These are phyloP conservation scores for Suaeda aralocaspica DNA, from an alignment of 148 eudicot genomes.

Conservation along the genomic window DNA sequence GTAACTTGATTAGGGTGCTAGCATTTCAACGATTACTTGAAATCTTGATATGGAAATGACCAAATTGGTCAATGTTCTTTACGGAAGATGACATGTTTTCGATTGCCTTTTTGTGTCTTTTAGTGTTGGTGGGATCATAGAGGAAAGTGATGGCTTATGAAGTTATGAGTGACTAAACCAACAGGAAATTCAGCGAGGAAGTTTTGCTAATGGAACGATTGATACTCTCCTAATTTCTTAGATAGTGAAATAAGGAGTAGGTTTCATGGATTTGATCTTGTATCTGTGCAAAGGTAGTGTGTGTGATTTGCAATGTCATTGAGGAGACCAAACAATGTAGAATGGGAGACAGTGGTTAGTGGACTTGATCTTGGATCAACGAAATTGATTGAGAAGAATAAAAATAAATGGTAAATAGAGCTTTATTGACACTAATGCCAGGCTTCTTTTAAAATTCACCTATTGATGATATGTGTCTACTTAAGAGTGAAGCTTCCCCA, in stretches of 20 bases:
- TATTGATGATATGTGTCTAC: too few species aligned
- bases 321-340: neutral
- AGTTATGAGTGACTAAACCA: neutral
- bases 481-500: too few species aligned
- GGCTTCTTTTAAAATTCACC: neutral
- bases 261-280: neutral
- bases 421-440: neutral
- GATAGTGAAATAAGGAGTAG: neutral
- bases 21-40: neutral
- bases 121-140: too few species aligned
- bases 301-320: neutral
- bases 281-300: neutral
- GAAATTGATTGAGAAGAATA: neutral
- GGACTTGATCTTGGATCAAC: constrained; percentile 1
- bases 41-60: neutral
- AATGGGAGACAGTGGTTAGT: neutral
- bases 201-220: too few species aligned
- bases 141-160: neutral
- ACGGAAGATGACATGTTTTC: too few species aligned
- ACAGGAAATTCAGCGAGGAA: neutral
- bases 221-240: neutral
- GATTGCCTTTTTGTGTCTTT: neutral
- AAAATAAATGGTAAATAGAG: neutral
- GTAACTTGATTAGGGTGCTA: too few species aligned
- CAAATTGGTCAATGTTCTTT: neutral